Evolutionary conservation across 2,329 filamentous ascomycete species (phyloP).

Genomic region (Harringtonia lauricola): DNA sequence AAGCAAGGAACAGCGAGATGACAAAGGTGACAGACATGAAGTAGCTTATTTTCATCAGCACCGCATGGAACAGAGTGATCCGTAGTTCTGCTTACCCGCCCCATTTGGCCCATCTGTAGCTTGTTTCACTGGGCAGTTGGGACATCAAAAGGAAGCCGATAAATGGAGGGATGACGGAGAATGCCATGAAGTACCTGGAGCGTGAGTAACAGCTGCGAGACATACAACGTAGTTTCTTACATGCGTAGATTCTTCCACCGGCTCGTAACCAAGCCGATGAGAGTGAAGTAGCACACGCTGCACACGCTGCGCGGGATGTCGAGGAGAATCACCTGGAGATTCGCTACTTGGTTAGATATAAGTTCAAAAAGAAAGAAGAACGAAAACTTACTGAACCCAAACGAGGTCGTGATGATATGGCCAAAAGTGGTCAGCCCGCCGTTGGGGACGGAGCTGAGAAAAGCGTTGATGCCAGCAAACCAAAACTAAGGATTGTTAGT

Average conservation of each 20-base stretch:
- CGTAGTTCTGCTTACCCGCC: constrained; percentile 13
- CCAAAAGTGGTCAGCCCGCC: constrained; percentile 18
- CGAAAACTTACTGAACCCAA: constrained; percentile 18
- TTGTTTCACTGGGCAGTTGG: constrained; percentile 20
- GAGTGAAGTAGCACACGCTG: constrained; percentile 22
- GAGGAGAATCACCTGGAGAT: constrained; percentile 23
- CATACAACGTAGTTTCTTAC: constrained; percentile 5
- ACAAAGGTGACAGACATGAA: constrained; percentile 14
- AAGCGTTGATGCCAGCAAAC: constrained; percentile 22
- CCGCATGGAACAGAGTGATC: neutral
- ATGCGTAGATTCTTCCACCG: constrained; percentile 22
- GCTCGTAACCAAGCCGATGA: constrained; percentile 21
- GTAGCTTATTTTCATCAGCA: constrained; percentile 9
- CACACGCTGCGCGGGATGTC: constrained; percentile 22
- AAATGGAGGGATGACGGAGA: constrained; percentile 19
- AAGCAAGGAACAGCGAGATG: constrained; percentile 6
- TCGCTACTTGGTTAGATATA: constrained; percentile 13
- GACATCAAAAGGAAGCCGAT: constrained; percentile 23
- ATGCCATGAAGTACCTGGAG: constrained; percentile 17
- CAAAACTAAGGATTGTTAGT: constrained; percentile 18
- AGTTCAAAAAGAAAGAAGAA: neutral
- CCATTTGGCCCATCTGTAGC: constrained; percentile 26
- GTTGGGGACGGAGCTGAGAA: constrained; percentile 18
- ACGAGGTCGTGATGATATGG: constrained; percentile 25
- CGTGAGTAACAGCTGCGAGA: neutral